Evolutionary conservation across 768 basidiomycete species (phyloP), one percentile per base, ranked within the genome.

Genomic region (Boletellus emodensis): DNA sequence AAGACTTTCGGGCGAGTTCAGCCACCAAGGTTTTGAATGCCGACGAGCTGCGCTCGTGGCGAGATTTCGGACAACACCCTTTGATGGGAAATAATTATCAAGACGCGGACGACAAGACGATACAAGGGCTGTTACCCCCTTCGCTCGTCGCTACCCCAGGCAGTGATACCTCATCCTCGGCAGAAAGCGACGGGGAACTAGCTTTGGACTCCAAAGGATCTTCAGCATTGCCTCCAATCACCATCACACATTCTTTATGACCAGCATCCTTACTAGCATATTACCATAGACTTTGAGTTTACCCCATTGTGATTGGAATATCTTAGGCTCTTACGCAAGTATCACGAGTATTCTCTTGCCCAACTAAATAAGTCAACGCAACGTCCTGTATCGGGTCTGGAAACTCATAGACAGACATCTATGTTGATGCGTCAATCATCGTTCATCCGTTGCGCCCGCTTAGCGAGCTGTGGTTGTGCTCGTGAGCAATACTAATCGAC

Each of bases 11-110:
- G 24, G 62, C 65, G 17, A 75, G 73, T 56, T 67, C 78, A 11
- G 72, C 71, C 3, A 74, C 83, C 17, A 87, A 87, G 63, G 90
- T 91, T 8, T 72, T 92, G 15, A 83, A 76, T 48, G 81, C 83
- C 39, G 84, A 87, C 54, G 89, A 91, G 61, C 75, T 87, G 43
- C 77, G 80, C 40, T 72, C 74, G 13, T 86, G 85, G 81, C 74
- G 72, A 52, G 73, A 67, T 55, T 69, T 68, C 11, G 66, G 64
- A 33, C 64, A 62, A 44, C 58, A 50, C 32, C 38, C 24, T 39
- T 54, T 48, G 44, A 45, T 30, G 15, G 42, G 52, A 40, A 46
- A 50, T 44, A 42, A 53, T 46, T 46, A 56, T 22, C 64, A 58
- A 18, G 55, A 62, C 18, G 63, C 54, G 28, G 65, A 72, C 34